phyloP scores from a whole-genome alignment of 495 filamentous ascomycete species.

The Symbiotaphrina buchneri region DNA sequence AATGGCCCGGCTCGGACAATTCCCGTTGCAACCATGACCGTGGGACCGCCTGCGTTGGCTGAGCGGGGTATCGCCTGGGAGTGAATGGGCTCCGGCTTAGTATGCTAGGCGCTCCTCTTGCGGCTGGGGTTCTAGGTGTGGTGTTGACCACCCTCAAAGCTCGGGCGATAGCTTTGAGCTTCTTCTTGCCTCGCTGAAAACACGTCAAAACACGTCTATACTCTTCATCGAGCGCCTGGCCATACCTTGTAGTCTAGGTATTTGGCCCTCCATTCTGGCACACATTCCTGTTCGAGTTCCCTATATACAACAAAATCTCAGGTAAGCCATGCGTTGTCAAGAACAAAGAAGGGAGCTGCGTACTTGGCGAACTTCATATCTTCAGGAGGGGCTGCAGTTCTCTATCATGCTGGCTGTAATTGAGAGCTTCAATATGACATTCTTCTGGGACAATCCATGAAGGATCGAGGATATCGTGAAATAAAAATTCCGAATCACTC shows the following conservation, averaged over 20 bases:
- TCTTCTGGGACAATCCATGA: too few relatives aligned
- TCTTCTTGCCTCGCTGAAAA: constrained; percentile 58
- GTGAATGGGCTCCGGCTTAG: constrained; percentile 10
- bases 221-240: neutral
- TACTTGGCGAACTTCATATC: constrained; percentile 43
- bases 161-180: constrained; percentile 56
- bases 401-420: too few relatives aligned
- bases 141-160: constrained; percentile 38
- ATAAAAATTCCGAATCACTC: too few relatives aligned
- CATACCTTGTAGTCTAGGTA: constrained; percentile 76
- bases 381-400: too few relatives aligned
- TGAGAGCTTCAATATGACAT: too few relatives aligned
- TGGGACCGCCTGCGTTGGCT: neutral
- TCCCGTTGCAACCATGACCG: neutral
- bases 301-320: constrained; percentile 12
- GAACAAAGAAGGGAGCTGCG: constrained; percentile 5
- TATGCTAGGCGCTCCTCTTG: too few relatives aligned
- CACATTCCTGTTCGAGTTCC: constrained; percentile 67
- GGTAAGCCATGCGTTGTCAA: constrained; percentile 8
- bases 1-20: too few relatives aligned
- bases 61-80: neutral
- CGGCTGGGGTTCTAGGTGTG: constrained; percentile 31
- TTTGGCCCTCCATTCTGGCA: constrained; percentile 83
- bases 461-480: too few relatives aligned
- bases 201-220: neutral